Conservation (phyloP, 1,139 yeast species). For the Magnusiomyces starmeri region DNA sequence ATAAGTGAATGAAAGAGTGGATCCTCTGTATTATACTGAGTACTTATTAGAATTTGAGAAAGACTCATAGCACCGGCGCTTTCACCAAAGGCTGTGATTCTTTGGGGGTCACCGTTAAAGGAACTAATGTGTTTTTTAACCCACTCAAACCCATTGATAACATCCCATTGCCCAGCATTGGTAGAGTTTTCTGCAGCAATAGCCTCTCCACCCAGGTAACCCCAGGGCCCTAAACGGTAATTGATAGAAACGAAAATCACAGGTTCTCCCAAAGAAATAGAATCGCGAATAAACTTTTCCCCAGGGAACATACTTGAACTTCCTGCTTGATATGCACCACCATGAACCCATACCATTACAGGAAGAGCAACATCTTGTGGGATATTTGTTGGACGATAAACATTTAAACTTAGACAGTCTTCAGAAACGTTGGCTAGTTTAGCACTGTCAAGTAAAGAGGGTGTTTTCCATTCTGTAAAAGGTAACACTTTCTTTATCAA, state of each 20-base stretch:
- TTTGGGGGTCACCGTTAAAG: slow-evolving; percentile 37
- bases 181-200: slow-evolving; percentile 20
- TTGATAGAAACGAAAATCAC: slow-evolving; percentile 19
- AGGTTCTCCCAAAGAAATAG: slow-evolving; percentile 18
- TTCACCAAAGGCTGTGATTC: slow-evolving; percentile 36
- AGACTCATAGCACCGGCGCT: slow-evolving; percentile 36
- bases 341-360: slow-evolving; percentile 30
- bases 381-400: slow-evolving; percentile 19
- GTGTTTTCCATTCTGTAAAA: neutral
- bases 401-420: slow-evolving; percentile 23
- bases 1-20: slow-evolving; percentile 29
- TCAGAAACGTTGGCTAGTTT: slow-evolving; percentile 15
- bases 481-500: neutral
- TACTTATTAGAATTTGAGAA: slow-evolving; percentile 26
- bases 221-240: slow-evolving; percentile 30
- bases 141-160: slow-evolving; percentile 36
- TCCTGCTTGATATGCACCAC: slow-evolving; percentile 29
- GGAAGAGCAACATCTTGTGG: slow-evolving; percentile 18
- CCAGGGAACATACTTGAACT: slow-evolving; percentile 16
- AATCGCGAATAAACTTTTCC: slow-evolving; percentile 9
- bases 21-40: slow-evolving; percentile 20
- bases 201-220: slow-evolving; percentile 27
- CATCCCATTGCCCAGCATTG: slow-evolving; percentile 34
- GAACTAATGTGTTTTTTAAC: slow-evolving; percentile 30
- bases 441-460: slow-evolving; percentile 1